Evolutionary conservation across 306 rosid genomes (phyloP), one percentile per base, ranked within the genome.

Genomic region (Sicyos baderoa): DNA sequence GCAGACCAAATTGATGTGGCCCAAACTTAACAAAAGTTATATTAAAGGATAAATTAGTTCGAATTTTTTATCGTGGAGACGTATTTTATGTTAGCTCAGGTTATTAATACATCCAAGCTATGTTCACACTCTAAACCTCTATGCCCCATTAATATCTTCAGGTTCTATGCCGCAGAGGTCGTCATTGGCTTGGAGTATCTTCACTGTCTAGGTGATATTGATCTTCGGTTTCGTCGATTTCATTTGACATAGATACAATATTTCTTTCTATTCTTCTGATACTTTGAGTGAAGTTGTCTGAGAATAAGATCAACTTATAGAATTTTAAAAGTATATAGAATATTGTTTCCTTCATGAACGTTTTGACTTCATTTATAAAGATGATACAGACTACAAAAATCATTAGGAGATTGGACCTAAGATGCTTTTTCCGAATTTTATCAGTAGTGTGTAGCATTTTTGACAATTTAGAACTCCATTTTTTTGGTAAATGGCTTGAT

Each of bases 91-190:
- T 65, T 65, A 21, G 35, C 35, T 21, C 32, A 6, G 21, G 37
- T 14, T 65, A 65, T 6, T 11, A 44, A 21, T 65, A 45, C 69
- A 5, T 11, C 22, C 19, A 11, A 70, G 63, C 13, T 50, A 19
- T n/a, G 62, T 32, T 19, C 7, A 65, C 48, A 52, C 37, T 35
- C 11, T 72, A 7, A 18, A 40, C 53, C 58, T 64, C 66, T 17
- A 54, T 75, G 65, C 44, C 48, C 16, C 37, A 40, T 63, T 79
- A 7, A 68, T 50, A 32, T 82, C 37, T 73, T 68, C 91, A 93
- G 99, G 82, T 90, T 93, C 84, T 93, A 84, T 86, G 90, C 84
- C 1, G 99, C 96, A 50, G 99, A 93, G 84, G 97, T 93, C 50
- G 84, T 93, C 75, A 84, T 93, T 80, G 90, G 86, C 76, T 86